Percentiles rank a stretch among this genome's conserved stretches.
These are phyloP conservation scores for Neophaeococcomyces aloes DNA, from an alignment of 2,329 filamentous ascomycete genomes.

Conservation along the genomic window DNA sequence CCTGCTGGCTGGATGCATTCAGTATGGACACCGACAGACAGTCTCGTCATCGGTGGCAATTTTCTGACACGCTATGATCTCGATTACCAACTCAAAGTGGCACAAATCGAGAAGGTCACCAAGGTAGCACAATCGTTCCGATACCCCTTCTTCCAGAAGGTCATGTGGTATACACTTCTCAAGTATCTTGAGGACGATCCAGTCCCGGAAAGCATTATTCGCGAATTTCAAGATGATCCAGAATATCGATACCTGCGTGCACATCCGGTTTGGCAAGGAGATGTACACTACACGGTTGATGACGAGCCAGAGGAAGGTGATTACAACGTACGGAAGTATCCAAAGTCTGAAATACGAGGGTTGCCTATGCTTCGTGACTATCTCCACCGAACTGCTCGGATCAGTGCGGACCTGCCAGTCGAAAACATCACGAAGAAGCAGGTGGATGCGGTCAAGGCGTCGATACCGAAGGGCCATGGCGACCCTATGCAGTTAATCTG, in stretches of 20 bases:
- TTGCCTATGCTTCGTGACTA: slow-evolving; percentile 49
- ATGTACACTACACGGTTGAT: slow-evolving; percentile 36
- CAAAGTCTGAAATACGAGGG: slow-evolving; percentile 52
- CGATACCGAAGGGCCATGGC: slow-evolving; percentile 52
- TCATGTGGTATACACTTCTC: slow-evolving; percentile 56
- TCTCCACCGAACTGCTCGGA: slow-evolving; percentile 53
- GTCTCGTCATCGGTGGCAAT: slow-evolving; percentile 60
- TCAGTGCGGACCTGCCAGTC: slow-evolving; percentile 47
- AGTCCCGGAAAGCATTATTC: slow-evolving; percentile 46
- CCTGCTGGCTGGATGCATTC: slow-evolving; percentile 63
- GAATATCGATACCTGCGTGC: slow-evolving; percentile 43
- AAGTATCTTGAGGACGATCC: slow-evolving; percentile 55
- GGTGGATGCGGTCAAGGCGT: slow-evolving; percentile 49
- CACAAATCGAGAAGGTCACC: slow-evolving; percentile 57
- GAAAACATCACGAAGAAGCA: slow-evolving; percentile 50
- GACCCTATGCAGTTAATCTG: slow-evolving; percentile 52
- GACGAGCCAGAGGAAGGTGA: slow-evolving; percentile 43
- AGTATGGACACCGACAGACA: slow-evolving; percentile 60
- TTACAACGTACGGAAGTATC: slow-evolving; percentile 52
- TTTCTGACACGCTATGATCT: slow-evolving; percentile 57
- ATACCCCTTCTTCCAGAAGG: slow-evolving; percentile 59
- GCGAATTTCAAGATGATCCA: slow-evolving; percentile 46
- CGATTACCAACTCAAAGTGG: slow-evolving; percentile 55
- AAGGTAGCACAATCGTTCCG: slow-evolving; percentile 56
- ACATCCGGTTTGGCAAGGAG: slow-evolving; percentile 47